Conservation (phyloP, 192 early-diverging fungal species). For the Dissophora globulifera region DNA sequence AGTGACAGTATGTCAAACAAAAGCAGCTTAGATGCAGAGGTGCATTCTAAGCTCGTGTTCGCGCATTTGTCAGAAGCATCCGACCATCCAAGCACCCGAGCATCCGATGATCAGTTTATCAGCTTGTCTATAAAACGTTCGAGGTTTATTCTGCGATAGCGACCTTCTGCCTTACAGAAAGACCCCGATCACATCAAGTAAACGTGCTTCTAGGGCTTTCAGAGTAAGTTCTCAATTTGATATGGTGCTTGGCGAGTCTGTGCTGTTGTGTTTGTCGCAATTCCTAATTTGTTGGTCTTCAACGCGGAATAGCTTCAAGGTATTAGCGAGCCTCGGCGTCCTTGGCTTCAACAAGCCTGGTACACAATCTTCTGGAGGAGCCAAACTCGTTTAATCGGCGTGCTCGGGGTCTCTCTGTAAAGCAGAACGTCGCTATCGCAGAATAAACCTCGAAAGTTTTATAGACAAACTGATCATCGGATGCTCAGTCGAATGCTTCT, state of each 20-base stretch:
- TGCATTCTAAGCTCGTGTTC: not conserved
- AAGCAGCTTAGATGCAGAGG: slow-evolving; percentile 8
- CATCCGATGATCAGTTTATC: too few species aligned
- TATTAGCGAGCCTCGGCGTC: not conserved
- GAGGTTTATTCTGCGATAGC: too few species aligned
- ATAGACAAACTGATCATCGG: too few species aligned
- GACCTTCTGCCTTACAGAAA: too few species aligned
- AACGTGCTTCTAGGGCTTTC: not conserved
- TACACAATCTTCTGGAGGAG: not conserved
- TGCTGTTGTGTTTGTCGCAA: not conserved
- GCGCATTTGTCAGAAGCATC: not conserved
- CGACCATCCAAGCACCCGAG: slow-evolving; percentile 7
- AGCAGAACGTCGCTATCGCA: too few species aligned
- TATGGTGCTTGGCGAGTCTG: slow-evolving; percentile 7
- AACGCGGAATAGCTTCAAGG: not conserved
- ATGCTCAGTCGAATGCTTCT: too few species aligned
- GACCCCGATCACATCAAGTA: too few species aligned
- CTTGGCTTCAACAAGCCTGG: not conserved
- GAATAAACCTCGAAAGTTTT: too few species aligned
- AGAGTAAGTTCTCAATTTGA: slow-evolving; percentile 8
- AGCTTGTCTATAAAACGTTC: too few species aligned
- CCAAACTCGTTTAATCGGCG: too few species aligned
- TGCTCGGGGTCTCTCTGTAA: too few species aligned
- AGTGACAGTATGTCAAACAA: slow-evolving; percentile 13
- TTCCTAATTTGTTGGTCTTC: slow-evolving; percentile 1